These are phyloP conservation scores for Jimgerdemannia flammicorona DNA, from an alignment of 192 early-diverging fungal species.

Conservation along the genomic window DNA sequence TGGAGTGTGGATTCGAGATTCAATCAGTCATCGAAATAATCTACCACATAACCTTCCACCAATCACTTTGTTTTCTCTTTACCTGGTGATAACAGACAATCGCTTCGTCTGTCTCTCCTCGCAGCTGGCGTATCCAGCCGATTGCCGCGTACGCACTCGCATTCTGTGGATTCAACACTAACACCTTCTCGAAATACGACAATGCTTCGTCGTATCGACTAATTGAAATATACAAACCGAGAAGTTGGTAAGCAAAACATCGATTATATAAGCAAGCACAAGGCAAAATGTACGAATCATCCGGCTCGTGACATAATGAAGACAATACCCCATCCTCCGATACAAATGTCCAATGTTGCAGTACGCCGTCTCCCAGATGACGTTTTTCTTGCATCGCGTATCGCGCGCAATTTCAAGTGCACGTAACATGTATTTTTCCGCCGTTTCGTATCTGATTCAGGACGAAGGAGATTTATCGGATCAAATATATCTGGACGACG, in stretches of 20 bases:
- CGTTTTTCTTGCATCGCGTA: conserved; percentile 32
- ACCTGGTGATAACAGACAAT: conserved; percentile 53
- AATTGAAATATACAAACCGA: neutral
- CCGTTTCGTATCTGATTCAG: conserved; percentile 41
- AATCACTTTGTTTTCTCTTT: neutral
- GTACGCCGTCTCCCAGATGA: conserved; percentile 57
- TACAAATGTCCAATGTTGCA: conserved; percentile 69
- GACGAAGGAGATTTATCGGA: conserved; percentile 5
- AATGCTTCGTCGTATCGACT: conserved; percentile 35
- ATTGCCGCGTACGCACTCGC: conserved; percentile 42
- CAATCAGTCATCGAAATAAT: neutral
- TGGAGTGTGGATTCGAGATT: neutral
- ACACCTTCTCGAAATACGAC: conserved; percentile 36
- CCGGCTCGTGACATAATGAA: neutral
- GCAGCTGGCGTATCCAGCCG: conserved; percentile 56
- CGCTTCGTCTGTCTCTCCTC: conserved; percentile 44
- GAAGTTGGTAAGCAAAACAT: too few relatives aligned
- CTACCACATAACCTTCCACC: neutral
- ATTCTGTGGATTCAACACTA: conserved; percentile 32
- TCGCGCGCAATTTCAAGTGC: conserved; percentile 48
- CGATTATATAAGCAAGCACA: too few relatives aligned
- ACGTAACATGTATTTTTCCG: conserved; percentile 49
- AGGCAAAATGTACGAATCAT: neutral
- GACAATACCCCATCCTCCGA: conserved; percentile 50
- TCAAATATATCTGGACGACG: neutral